phyloP scores from a whole-genome alignment of 2,329 filamentous ascomycete genomes.

The Aureobasidium sp. region DNA sequence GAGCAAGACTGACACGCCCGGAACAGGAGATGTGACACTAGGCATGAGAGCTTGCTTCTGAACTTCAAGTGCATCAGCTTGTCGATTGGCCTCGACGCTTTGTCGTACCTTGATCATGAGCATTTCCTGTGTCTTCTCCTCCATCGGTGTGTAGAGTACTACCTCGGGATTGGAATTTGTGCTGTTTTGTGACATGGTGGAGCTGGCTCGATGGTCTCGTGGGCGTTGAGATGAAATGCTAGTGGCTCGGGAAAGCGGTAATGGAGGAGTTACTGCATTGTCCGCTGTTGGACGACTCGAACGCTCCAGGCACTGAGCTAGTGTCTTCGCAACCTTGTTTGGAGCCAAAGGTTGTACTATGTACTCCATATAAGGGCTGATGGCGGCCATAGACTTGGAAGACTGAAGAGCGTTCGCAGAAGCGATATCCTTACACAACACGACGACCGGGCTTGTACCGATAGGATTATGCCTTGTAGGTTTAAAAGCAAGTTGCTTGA shows the following conservation, averaged over 20 bases:
- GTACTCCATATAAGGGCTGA: not conserved
- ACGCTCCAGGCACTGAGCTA: conserved; percentile 19
- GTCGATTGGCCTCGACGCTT: not conserved
- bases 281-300: not conserved
- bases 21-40: not conserved
- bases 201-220: not conserved
- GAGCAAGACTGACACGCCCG: conserved; percentile 19
- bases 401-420: conserved; percentile 10
- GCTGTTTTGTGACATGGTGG: not conserved
- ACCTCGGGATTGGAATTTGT: not conserved
- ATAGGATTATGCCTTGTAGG: not conserved
- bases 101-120: not conserved
- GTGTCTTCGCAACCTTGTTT: conserved; percentile 11
- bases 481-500: not conserved
- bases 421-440: conserved; percentile 1
- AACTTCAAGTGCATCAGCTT: not conserved
- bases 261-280: not conserved
- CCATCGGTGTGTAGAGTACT: not conserved
- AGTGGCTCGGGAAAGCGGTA: not conserved
- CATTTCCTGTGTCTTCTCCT: not conserved
- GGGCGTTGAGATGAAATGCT: not conserved
- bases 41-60: not conserved
- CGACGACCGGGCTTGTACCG: not conserved
- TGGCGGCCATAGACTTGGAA: not conserved
- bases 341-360: conserved; percentile 11